Evolutionary conservation across 176 grass and related monocot genomes (phyloP).

Genomic region (Ampelocalamus luodianensis): DNA sequence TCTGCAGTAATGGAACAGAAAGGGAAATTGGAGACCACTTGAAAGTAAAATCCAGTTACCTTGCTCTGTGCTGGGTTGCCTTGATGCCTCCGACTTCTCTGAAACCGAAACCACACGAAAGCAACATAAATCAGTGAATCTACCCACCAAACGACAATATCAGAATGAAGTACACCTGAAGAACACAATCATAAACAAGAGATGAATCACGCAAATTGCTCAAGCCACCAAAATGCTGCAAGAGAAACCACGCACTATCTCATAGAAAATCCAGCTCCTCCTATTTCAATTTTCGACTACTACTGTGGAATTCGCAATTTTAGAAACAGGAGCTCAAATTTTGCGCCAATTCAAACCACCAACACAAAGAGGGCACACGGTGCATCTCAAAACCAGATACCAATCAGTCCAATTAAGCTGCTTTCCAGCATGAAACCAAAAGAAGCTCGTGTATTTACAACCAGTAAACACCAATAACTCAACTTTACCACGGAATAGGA

Average conservation of each 20-base stretch:
- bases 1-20: background rate
- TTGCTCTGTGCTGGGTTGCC: slow-evolving; percentile 58
- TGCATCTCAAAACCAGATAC: slow-evolving; percentile 12
- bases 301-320: background rate
- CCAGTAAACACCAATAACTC: slow-evolving; percentile 17
- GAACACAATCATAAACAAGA: slow-evolving; percentile 23
- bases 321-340: background rate
- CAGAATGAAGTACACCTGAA: background rate
- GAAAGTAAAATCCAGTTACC: slow-evolving; percentile 55
- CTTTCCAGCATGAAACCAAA: background rate
- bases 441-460: slow-evolving; percentile 9
- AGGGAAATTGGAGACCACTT: slow-evolving; percentile 16
- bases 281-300: background rate
- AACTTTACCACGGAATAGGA: slow-evolving; percentile 14
- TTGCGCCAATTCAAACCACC: background rate
- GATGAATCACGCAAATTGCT: slow-evolving; percentile 7
- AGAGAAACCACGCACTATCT: background rate
- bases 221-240: background rate
- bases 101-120: slow-evolving; percentile 44
- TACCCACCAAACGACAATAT: background rate
- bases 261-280: background rate
- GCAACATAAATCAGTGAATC: slow-evolving; percentile 19
- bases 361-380: background rate
- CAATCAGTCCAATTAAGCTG: background rate
- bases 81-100: slow-evolving; percentile 71